Percentiles rank a stretch among this genome's conserved stretches.
Conservation (phyloP, 2,329 filamentous ascomycete species). For the Stagonosporopsis vannaccii region DNA sequence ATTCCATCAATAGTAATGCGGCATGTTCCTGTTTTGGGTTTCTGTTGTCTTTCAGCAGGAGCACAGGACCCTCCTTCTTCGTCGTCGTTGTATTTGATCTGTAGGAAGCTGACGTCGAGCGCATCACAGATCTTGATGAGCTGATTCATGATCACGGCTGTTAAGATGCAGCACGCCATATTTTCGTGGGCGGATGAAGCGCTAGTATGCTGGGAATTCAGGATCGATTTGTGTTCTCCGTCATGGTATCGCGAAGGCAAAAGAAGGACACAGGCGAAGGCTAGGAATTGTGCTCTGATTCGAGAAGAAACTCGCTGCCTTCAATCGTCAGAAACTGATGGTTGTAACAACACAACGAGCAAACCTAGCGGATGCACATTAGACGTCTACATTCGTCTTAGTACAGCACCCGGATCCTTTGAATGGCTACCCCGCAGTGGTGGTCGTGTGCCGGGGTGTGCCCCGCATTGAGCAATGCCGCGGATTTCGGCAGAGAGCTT, state of each 20-base stretch:
- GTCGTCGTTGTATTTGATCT: slow-evolving; percentile 22
- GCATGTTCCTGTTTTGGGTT: background rate
- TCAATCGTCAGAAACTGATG: background rate
- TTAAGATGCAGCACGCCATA: slow-evolving; percentile 23
- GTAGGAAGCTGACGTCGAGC: slow-evolving; percentile 21
- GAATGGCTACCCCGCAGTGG: background rate
- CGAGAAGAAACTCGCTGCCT: background rate
- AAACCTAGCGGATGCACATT: no score
- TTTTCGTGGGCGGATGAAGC: background rate
- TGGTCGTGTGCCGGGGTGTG: background rate
- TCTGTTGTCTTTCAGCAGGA: background rate
- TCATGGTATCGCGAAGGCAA: background rate
- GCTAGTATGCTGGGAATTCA: background rate
- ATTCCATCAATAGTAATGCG: slow-evolving; percentile 20
- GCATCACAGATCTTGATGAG: slow-evolving; percentile 24
- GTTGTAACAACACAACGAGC: background rate
- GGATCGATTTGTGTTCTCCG: background rate
- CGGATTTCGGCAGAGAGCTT: background rate
- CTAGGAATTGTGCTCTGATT: background rate
- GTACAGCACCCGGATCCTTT: background rate
- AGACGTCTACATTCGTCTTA: background rate
- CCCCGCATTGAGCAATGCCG: background rate
- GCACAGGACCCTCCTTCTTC: slow-evolving; percentile 3
- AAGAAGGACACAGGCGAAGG: background rate
- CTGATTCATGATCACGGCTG: slow-evolving; percentile 19